Base-by-base conservation (phyloP, 176 grass and related monocot species). In the Oryza longistaminata region DNA sequence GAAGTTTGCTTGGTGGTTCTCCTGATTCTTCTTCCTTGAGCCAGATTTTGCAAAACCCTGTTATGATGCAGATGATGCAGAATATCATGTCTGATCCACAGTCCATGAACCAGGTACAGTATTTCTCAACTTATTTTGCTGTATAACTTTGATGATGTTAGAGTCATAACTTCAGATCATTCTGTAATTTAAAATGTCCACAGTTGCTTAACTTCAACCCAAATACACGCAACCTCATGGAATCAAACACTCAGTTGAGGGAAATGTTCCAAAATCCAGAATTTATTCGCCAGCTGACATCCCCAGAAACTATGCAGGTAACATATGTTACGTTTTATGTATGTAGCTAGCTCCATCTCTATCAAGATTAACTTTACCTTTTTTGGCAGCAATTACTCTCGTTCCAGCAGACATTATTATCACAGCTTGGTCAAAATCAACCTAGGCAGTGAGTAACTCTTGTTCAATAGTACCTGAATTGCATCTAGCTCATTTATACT, bases 31-130 rank as follows among this genome's bases (percentile, higher is more conserved):
- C 93, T 52, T 25, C 82, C 78, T 64, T 95, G 29, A 95, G 11
- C 83, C 91, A 98, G 87, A 72, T 93, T 77, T 77, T 98, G 87
- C 96, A 98, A 93, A 98, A 95, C 87, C 96, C 96, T n/a, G 89
- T 87, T 44, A 93, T 95, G 91, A 93, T 90, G 89, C 93, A 98
- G 64, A 93, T 93, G 96, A 89, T 95, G 93, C 96, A 95, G 73
- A 98, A 88, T 83, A 66, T 98, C 64, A 88, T 98, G 86, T 90
- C 96, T 89, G 93, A 95, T 60, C 96, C 96, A 72, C 93, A 98
- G 83, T 71, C 89, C 67, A 82, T 95, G 82, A 95, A 98, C 77
- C 96, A 93, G 89, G 96, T 98, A 71, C n/a, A 58, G 14, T 80
- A 22, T 87, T 7, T 50, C 76, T 31, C 67, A 53, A 72, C 45